Percentiles rank a stretch among this genome's conserved stretches.
Evolutionary conservation across 2,329 filamentous ascomycete genomes (phyloP).

Genomic region (Fusarium dimerum): DNA sequence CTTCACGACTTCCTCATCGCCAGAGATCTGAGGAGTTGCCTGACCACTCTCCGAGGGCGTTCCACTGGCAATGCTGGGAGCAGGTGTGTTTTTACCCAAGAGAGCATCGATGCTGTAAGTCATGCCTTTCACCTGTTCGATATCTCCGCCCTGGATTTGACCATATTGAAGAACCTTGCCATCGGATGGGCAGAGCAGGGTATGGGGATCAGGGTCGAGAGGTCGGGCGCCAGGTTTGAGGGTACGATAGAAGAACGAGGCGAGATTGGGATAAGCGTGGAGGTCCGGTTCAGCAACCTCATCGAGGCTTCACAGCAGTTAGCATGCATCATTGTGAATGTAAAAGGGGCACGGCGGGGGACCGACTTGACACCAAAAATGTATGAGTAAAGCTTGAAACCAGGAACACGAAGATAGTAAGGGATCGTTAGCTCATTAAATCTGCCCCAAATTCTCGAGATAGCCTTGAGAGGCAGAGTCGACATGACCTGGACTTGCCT

Average conservation of each 20-base stretch:
- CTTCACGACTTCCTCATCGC: constrained; percentile 68
- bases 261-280: constrained; percentile 86
- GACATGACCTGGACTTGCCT: constrained; percentile 93
- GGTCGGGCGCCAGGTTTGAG: constrained; percentile 87
- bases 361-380: constrained; percentile 81
- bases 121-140: constrained; percentile 98
- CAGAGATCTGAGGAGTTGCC: constrained; percentile 33
- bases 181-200: constrained; percentile 85
- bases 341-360: neutral
- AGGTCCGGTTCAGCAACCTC: constrained; percentile 90
- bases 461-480: constrained; percentile 84
- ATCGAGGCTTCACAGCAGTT: constrained; percentile 60
- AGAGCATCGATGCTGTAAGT: constrained; percentile 95
- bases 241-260: constrained; percentile 94
- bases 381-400: constrained; percentile 88
- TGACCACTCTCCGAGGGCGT: constrained; percentile 26
- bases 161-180: constrained; percentile 91
- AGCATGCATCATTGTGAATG: constrained; percentile 12
- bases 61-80: constrained; percentile 52
- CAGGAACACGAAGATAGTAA: constrained; percentile 82
- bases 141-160: constrained; percentile 86
- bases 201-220: constrained; percentile 77
- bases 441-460: constrained; percentile 84
- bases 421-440: constrained; percentile 91
- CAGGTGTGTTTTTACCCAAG: constrained; percentile 67